phyloP scores from a whole-genome alignment of 306 rosid genomes.

The Quillaja saponaria region DNA sequence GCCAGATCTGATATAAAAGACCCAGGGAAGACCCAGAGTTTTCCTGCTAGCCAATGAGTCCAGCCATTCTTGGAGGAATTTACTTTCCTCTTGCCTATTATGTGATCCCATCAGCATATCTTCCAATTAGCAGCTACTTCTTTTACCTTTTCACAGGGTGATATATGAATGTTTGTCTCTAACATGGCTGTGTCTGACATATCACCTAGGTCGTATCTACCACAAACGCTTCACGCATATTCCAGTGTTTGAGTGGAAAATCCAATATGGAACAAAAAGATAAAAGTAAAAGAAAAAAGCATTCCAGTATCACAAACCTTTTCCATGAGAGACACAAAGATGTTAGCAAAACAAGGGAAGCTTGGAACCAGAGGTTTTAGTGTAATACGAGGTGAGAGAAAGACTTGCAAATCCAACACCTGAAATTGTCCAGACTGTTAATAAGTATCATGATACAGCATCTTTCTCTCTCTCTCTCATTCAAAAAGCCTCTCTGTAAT shows the following conservation, averaged over 20 bases:
- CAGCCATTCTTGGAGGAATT: neutral
- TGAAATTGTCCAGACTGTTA: constrained; percentile 38
- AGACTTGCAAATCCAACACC: constrained; percentile 85
- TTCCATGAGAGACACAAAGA: constrained; percentile 84
- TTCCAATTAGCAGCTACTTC: neutral
- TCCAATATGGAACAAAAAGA: neutral
- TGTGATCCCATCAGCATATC: neutral
- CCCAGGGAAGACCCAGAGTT: neutral
- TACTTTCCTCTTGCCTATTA: neutral
- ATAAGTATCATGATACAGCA: constrained; percentile 20
- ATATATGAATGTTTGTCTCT: neutral
- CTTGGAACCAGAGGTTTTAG: constrained; percentile 95
- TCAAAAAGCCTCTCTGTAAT: constrained; percentile 3
- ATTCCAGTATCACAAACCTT: constrained; percentile 58
- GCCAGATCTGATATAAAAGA: neutral
- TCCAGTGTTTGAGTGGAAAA: neutral
- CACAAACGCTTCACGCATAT: neutral
- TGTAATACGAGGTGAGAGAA: constrained; percentile 74
- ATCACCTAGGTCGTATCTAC: neutral
- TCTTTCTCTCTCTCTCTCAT: neutral
- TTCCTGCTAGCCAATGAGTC: no score
- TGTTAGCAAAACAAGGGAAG: constrained; percentile 93
- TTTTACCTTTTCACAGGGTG: neutral
- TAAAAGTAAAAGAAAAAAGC: neutral
- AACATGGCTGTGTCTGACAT: neutral